These are phyloP conservation scores for Rhododendron griersonianum DNA, from an alignment of 148 eudicot genomes.

Conservation along the genomic window DNA sequence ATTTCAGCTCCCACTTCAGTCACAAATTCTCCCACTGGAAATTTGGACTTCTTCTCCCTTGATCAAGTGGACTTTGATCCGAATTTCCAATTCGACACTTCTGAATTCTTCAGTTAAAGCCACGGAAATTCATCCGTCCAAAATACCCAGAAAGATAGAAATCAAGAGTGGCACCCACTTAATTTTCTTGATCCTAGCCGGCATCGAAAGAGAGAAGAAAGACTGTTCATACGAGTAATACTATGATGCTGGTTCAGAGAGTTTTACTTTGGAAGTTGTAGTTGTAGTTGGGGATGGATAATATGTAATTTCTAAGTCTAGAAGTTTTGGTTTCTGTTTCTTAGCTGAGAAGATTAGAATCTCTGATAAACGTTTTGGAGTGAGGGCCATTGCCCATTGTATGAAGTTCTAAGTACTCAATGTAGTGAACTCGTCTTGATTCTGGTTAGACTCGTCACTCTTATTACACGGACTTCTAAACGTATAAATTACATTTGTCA, in stretches of 20 bases:
- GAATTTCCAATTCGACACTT: slow-evolving; percentile 27
- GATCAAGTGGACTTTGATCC: slow-evolving; percentile 37
- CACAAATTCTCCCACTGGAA: slow-evolving; percentile 36
- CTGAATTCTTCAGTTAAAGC: slow-evolving; percentile 15
- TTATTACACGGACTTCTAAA: neutral
- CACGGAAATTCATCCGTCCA: neutral
- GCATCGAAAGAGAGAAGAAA: neutral
- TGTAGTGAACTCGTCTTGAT: neutral
- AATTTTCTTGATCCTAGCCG: slow-evolving; percentile 11
- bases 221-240: slow-evolving; percentile 4
- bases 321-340: neutral
- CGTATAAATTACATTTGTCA: neutral
- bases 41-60: slow-evolving; percentile 37
- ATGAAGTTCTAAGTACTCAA: neutral
- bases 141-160: neutral
- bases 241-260: neutral
- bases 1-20: slow-evolving; percentile 45
- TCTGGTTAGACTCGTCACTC: neutral
- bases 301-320: neutral
- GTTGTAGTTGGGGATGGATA: neutral
- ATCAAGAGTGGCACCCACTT: neutral
- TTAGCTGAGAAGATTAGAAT: neutral
- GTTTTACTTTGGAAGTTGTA: neutral
- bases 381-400: neutral
- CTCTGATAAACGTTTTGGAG: neutral